These are phyloP conservation scores for Annulohypoxylon moriforme DNA, from an alignment of 495 filamentous ascomycete species.

Conservation along the genomic window DNA sequence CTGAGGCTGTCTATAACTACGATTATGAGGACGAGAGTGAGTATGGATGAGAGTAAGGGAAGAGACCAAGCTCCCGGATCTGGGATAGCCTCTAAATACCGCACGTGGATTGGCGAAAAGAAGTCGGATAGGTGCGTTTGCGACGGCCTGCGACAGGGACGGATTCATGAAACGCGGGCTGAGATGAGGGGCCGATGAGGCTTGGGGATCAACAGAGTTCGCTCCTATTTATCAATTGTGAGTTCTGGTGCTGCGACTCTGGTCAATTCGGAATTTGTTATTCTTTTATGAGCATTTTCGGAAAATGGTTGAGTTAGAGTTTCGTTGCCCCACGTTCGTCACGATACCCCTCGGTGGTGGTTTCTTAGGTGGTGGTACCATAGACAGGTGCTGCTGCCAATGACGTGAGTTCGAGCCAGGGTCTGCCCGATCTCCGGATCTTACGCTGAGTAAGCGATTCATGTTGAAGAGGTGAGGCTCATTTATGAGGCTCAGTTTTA, in stretches of 20 bases:
- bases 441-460: constrained; percentile 28
- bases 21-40: not conserved
- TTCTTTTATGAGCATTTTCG: not conserved
- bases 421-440: constrained; percentile 37
- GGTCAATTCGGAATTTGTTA: constrained; percentile 7
- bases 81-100: constrained; percentile 36
- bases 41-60: not conserved
- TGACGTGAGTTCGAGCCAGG: constrained; percentile 31
- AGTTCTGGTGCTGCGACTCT: not conserved
- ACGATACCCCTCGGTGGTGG: constrained; percentile 33
- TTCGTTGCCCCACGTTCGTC: constrained; percentile 30
- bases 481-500: constrained; percentile 12
- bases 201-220: not conserved
- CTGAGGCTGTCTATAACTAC: not conserved
- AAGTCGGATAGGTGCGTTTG: constrained; percentile 26
- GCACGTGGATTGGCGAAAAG: constrained; percentile 35
- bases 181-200: constrained; percentile 18
- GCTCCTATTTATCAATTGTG: not conserved
- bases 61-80: not conserved
- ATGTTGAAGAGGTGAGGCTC: constrained; percentile 2
- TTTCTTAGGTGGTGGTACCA: constrained; percentile 27
- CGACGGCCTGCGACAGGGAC: constrained; percentile 23
- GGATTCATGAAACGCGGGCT: constrained; percentile 38
- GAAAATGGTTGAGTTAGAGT: constrained; percentile 20
- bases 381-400: constrained; percentile 19